phyloP scores from a whole-genome alignment of 768 basidiomycete species.

The Multifurca ochricompacta region DNA sequence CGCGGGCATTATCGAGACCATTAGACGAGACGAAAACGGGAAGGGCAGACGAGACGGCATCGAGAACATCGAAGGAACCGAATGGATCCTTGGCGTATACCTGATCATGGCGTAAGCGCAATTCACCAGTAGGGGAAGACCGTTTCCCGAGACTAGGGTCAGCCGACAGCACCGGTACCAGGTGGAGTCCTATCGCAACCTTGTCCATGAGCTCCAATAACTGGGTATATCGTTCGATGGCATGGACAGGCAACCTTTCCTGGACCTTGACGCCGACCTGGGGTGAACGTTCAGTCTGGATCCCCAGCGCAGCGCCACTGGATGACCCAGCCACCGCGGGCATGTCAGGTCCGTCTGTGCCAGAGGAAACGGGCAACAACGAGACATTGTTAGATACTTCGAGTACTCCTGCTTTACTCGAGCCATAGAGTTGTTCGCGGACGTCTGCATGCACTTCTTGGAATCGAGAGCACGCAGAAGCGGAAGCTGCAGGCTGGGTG shows the following conservation, averaged over 20 bases:
- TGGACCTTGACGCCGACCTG: background rate
- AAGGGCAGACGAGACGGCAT: background rate
- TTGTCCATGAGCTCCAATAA: conserved; percentile 1
- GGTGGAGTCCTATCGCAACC: background rate
- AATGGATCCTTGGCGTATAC: background rate
- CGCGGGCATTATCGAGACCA: background rate
- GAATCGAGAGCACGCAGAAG: background rate
- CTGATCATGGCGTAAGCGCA: background rate
- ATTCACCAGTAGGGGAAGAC: background rate
- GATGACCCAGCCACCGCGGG: background rate
- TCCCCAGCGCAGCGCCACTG: background rate
- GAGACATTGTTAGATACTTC: background rate
- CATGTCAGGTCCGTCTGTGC: background rate
- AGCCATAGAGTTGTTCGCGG: background rate
- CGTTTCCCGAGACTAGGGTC: background rate
- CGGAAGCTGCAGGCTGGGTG: background rate
- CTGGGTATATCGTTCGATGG: background rate
- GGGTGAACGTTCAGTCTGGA: background rate
- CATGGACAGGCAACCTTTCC: background rate
- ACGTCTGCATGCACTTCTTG: conserved; percentile 1
- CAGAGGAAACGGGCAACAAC: background rate
- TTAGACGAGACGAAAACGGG: background rate
- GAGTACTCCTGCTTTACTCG: background rate
- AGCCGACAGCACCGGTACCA: background rate
- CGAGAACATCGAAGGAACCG: background rate